Evolutionary conservation across 345 rosid species (phyloP).

Genomic region (Syzygium aromaticum): DNA sequence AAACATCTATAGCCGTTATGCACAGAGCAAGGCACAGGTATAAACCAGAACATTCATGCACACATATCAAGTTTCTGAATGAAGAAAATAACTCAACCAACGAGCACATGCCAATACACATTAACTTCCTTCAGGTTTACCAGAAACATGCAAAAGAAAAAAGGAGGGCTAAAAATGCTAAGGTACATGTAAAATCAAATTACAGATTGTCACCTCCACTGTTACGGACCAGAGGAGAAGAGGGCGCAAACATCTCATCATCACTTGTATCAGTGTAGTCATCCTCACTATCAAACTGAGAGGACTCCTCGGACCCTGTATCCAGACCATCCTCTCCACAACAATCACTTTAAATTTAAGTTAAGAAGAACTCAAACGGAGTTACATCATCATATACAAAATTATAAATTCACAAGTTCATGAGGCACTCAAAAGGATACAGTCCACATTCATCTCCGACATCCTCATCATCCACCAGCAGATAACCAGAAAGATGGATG

Average conservation of each 20-base stretch:
- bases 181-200: not conserved
- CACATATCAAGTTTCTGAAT: not conserved
- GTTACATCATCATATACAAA: not conserved
- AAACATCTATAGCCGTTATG: not conserved
- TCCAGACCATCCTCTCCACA: slow-evolving; percentile 53
- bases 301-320: slow-evolving; percentile 47
- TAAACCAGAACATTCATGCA: not conserved
- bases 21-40: not conserved
- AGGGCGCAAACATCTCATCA: slow-evolving; percentile 14
- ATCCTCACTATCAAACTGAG: slow-evolving; percentile 54
- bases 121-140: not conserved
- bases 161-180: not conserved
- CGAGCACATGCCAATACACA: not conserved
- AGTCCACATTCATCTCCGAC: slow-evolving; percentile 48
- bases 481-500: slow-evolving; percentile 84
- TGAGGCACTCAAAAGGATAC: slow-evolving; percentile 51
- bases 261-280: slow-evolving; percentile 34
- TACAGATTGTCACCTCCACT: slow-evolving; percentile 56
- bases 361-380: not conserved
- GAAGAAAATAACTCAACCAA: not conserved
- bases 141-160: not conserved
- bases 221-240: slow-evolving; percentile 32
- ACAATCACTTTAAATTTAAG: slow-evolving; percentile 34
- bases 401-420: not conserved
- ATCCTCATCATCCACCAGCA: slow-evolving; percentile 38